Percentiles rank a stretch among this genome's conserved stretches.
Evolutionary conservation across 371 early-diverging fungal species (phyloP).

Genomic region (Circinella umbellata): DNA sequence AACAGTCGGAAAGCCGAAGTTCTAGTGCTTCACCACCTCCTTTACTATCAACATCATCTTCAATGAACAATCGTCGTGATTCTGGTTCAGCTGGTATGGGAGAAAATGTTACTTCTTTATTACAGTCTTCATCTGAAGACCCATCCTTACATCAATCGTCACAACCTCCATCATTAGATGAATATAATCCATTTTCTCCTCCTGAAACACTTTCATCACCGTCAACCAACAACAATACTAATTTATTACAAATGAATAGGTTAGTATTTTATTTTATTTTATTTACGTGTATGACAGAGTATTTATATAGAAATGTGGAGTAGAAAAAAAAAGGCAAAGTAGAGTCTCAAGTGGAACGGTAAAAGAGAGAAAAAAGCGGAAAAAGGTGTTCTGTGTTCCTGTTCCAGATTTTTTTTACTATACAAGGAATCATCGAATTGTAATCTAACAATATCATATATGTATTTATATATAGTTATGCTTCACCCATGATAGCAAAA

Average conservation of each 20-base stretch:
- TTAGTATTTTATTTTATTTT: background rate
- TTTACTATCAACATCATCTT: background rate
- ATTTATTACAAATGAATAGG: slow-evolving; percentile 22
- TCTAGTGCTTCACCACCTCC: background rate
- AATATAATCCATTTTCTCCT: slow-evolving; percentile 8
- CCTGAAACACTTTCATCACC: slow-evolving; percentile 12
- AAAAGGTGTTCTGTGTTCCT: background rate
- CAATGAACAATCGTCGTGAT: slow-evolving; percentile 5
- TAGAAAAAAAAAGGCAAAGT: too few species aligned
- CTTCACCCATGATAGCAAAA: slow-evolving; percentile 8
- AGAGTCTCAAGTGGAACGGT: background rate
- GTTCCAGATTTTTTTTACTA: background rate
- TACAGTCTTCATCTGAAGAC: slow-evolving; percentile 1
- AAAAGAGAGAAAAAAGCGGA: background rate
- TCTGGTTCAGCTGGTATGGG: background rate
- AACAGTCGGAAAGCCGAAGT: background rate
- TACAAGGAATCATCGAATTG: background rate
- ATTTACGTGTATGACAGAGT: slow-evolving; percentile 8
- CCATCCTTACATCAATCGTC: background rate
- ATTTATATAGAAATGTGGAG: background rate
- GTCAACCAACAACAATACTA: slow-evolving; percentile 5
- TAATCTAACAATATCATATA: too few species aligned
- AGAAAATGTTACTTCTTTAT: too few species aligned
- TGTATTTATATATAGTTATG: background rate
- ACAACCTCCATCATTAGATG: slow-evolving; percentile 14